Percentiles rank a stretch among this genome's conserved stretches.
These are phyloP conservation scores for Colletotrichum sublineola DNA, from an alignment of 2,329 filamentous ascomycete genomes.

Conservation along the genomic window DNA sequence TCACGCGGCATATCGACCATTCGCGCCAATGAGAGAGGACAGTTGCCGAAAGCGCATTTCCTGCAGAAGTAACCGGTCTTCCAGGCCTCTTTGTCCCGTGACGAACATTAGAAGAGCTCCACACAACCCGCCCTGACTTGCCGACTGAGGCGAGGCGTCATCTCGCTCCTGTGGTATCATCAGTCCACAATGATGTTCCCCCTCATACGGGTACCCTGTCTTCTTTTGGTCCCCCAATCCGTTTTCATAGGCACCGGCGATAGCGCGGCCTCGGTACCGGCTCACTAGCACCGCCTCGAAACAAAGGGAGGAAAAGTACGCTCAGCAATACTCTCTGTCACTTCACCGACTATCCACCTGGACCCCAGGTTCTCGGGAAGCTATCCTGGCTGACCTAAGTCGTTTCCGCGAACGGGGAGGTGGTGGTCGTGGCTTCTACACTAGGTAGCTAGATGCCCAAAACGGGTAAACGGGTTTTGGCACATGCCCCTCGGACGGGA, in stretches of 20 bases:
- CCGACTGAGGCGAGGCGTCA: slow-evolving; percentile 42
- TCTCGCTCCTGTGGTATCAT: slow-evolving; percentile 40
- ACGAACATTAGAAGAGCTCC: slow-evolving; percentile 34
- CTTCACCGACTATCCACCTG: not conserved
- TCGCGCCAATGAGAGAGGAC: slow-evolving; percentile 2
- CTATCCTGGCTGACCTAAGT: not conserved
- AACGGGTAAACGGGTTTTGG: slow-evolving; percentile 10
- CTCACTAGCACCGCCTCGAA: slow-evolving; percentile 12
- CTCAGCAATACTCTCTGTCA: not conserved
- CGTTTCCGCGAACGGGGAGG: not conserved
- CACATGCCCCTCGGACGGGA: slow-evolving; percentile 24
- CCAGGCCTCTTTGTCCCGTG: slow-evolving; percentile 10
- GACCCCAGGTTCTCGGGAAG: not conserved
- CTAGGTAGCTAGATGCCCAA: not conserved
- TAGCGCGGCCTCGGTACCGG: slow-evolving; percentile 9
- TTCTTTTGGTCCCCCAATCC: slow-evolving; percentile 13
- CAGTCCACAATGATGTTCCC: slow-evolving; percentile 43
- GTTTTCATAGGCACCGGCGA: slow-evolving; percentile 14
- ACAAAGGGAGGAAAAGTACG: not conserved
- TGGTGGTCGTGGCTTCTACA: not conserved
- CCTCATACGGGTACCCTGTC: slow-evolving; percentile 30
- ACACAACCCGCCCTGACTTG: slow-evolving; percentile 38
- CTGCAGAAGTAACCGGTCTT: not conserved
- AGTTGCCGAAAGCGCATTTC: not conserved
- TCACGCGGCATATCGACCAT: slow-evolving; percentile 4